These are phyloP conservation scores for Aurinia saxatilis DNA, from an alignment of 345 rosid species.

Conservation along the genomic window DNA sequence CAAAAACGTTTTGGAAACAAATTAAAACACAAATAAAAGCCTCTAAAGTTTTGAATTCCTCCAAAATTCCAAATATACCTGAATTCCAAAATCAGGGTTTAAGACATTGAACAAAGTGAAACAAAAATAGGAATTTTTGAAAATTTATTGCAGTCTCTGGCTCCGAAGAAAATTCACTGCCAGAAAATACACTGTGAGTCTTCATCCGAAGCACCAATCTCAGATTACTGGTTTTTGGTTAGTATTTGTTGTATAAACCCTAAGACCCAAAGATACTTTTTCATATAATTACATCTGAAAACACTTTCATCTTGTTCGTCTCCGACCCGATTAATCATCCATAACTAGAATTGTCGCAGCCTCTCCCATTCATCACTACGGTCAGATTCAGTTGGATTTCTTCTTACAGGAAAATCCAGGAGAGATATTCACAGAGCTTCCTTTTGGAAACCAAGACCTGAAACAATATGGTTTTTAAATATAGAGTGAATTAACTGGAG, in stretches of 20 bases:
- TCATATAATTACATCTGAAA: conserved; percentile 12
- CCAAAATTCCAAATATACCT: background rate
- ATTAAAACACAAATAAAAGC: background rate
- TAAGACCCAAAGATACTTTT: background rate
- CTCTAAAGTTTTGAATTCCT: background rate
- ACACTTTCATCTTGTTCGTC: background rate
- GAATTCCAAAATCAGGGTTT: background rate
- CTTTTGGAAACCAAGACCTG: conserved; percentile 1
- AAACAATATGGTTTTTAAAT: background rate
- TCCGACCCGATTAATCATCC: background rate
- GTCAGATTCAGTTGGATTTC: background rate
- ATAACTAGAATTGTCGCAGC: background rate
- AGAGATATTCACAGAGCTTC: background rate
- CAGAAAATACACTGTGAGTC: background rate
- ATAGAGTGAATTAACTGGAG: conserved; percentile 13
- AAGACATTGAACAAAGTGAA: no score
- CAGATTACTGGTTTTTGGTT: conserved; percentile 2
- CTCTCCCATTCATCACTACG: background rate
- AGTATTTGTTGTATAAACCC: conserved; percentile 6
- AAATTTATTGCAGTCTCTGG: background rate
- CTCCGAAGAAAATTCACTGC: no score
- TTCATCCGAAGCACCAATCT: conserved; percentile 11
- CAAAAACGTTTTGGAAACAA: background rate
- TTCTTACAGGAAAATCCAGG: background rate
- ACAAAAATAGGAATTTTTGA: background rate